Evolutionary conservation across 108 stramenopile genomes (phyloP), one percentile per base, ranked within the genome.

Genomic region (Cyclotella baltica): DNA sequence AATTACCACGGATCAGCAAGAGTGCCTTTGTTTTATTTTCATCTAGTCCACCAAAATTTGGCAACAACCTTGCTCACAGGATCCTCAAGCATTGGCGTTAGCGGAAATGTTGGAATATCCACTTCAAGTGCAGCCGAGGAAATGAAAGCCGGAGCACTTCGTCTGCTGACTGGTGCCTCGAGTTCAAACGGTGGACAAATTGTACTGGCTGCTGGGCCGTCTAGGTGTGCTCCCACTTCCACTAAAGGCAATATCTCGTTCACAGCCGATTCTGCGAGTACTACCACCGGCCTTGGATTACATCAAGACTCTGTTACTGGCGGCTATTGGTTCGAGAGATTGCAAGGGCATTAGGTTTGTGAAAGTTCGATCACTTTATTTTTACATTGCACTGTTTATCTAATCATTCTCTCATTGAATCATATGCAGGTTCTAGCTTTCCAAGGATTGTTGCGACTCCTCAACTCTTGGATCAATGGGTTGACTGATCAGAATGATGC

Each of bases 391-490:
- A n/a, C 6, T 57, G 55, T 28, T n/a, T n/a, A n/a, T n/a, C n/a
- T n/a, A n/a, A n/a, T n/a, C n/a, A n/a, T n/a, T n/a, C n/a, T n/a
- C n/a, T n/a, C n/a, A n/a, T n/a, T n/a, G n/a, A n/a, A n/a, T n/a
- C n/a, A n/a, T n/a, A n/a, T n/a, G n/a, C 18, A 64, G 63, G 63
- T 38, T 97, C 97, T 0, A 90, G 96, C 30, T 88, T 89, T 70
- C 93, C 98, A 27, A 97, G 97, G 80, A 96, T 98, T 50, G 95
- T 97, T 27, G 92, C 96, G 20, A 95, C 93, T 25, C 96, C 97
- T 15, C 95, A 99, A 82, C 86, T 99, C 38, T 87, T 99, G 57
- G 98, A 99, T 85, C 93, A 97, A 74, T 99, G 97, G 94, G 98
- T 99, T 18, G 98, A 98, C 16, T 97, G 97, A 72, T 86, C 86